phyloP scores from a whole-genome alignment of 768 basidiomycete species.

The Xerocomus potaroensis region DNA sequence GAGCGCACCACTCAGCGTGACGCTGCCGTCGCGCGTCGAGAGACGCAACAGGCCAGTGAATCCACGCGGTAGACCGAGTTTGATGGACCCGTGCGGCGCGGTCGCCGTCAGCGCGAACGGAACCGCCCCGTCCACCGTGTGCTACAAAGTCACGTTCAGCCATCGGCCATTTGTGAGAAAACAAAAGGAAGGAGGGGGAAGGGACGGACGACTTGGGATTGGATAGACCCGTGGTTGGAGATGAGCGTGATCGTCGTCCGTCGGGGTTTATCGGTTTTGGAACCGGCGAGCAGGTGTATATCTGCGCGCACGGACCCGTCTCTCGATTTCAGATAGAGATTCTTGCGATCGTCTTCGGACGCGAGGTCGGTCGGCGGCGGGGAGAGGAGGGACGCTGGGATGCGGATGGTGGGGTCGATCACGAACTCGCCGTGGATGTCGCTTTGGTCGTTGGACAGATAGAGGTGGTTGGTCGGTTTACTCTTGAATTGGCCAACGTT shows the following conservation, averaged over 20 bases:
- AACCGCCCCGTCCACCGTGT: constrained; percentile 6
- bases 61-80: constrained; percentile 15
- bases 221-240: constrained; percentile 15
- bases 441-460: constrained; percentile 4
- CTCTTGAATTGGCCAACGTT: no score
- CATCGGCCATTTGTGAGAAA: neutral
- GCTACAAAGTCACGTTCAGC: constrained; percentile 4
- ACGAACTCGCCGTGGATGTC: constrained; percentile 33
- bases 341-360: constrained; percentile 37
- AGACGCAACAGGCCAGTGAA: constrained; percentile 20
- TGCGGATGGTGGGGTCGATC: constrained; percentile 38
- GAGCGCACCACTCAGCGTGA: constrained; percentile 13
- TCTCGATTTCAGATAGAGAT: constrained; percentile 33
- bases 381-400: constrained; percentile 38
- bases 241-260: constrained; percentile 22
- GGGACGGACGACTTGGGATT: constrained; percentile 17
- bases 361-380: constrained; percentile 34
- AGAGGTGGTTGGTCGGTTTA: constrained; percentile 28
- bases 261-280: neutral
- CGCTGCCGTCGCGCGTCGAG: constrained; percentile 15
- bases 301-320: constrained; percentile 37
- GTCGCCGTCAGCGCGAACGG: constrained; percentile 17
- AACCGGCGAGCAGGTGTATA: constrained; percentile 35
- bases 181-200: neutral
- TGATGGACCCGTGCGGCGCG: constrained; percentile 12